A percentile compares a stretch with the other conserved stretches of the same genome.
phyloP scores from a whole-genome alignment of 2,329 filamentous ascomycete genomes.

The Lachnum nothofagi region DNA sequence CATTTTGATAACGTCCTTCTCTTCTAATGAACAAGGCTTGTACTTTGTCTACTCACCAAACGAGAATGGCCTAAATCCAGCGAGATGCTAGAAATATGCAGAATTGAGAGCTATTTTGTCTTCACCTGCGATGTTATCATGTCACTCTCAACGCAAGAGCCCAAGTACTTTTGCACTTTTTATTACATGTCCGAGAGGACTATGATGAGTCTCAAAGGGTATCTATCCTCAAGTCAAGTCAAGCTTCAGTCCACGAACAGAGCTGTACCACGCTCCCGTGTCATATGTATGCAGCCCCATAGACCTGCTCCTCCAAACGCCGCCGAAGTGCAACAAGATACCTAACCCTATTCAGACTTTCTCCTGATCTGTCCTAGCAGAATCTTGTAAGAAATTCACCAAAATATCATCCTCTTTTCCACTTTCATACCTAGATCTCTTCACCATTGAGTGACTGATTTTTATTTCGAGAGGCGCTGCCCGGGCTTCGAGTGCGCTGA shows the following conservation, averaged over 20 bases:
- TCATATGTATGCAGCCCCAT: slow-evolving; percentile 5
- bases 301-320: background rate
- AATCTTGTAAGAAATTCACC: background rate
- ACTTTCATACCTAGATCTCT: slow-evolving; percentile 2
- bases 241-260: slow-evolving; percentile 1
- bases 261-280: background rate
- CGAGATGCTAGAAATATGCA: too few species aligned
- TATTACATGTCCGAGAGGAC: background rate
- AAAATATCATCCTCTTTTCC: slow-evolving; percentile 3
- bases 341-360: background rate
- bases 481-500: background rate
- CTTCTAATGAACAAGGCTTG: too few species aligned
- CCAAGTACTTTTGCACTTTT: background rate
- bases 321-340: slow-evolving; percentile 9
- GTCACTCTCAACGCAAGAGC: background rate
- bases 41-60: too few species aligned
- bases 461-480: background rate
- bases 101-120: too few species aligned
- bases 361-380: background rate
- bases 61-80: too few species aligned
- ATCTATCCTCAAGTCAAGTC: slow-evolving; percentile 8
- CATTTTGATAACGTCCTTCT: too few species aligned
- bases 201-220: slow-evolving; percentile 5
- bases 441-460: background rate
- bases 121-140: too few species aligned